Evolutionary conservation across 305 asterid genomes (phyloP).

Genomic region (Salvia sclarea): DNA sequence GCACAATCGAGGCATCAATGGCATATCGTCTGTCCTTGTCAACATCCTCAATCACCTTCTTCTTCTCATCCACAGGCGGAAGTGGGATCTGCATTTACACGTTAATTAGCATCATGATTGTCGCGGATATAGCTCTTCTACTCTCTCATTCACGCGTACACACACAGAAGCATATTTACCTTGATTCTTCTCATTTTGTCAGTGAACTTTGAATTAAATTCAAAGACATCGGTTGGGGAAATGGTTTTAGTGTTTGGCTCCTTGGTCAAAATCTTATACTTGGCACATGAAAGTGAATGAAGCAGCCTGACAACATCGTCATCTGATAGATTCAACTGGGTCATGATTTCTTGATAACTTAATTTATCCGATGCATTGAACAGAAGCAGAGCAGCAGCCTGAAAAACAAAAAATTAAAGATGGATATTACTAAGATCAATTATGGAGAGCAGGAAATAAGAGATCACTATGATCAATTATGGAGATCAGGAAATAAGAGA

Average conservation of each 20-base stretch:
- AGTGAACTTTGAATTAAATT: slow-evolving; percentile 82
- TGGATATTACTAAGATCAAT: slow-evolving; percentile 7
- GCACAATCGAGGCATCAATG: slow-evolving; percentile 95
- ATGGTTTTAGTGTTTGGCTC: slow-evolving; percentile 87
- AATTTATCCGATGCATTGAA: slow-evolving; percentile 84
- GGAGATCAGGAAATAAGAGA: slow-evolving; percentile 11
- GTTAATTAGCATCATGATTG: neutral
- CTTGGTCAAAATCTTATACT: slow-evolving; percentile 81
- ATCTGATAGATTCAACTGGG: slow-evolving; percentile 81
- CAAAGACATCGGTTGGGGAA: slow-evolving; percentile 78
- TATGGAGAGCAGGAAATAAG: neutral
- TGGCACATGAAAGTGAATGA: slow-evolving; percentile 96
- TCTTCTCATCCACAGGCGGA: slow-evolving; percentile 96
- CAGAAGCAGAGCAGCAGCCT: slow-evolving; percentile 90
- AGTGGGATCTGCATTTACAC: slow-evolving; percentile 72
- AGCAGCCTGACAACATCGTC: slow-evolving; percentile 94
- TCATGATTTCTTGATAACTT: slow-evolving; percentile 89
- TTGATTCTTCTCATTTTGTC: slow-evolving; percentile 95
- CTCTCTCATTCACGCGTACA: neutral
- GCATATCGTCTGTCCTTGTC: slow-evolving; percentile 94
- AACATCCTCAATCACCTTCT: slow-evolving; percentile 97
- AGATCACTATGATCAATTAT: neutral
- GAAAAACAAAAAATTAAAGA: slow-evolving; percentile 19
- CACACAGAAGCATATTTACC: slow-evolving; percentile 43
- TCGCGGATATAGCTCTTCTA: neutral